phyloP scores from a whole-genome alignment of 306 rosid genomes.

The Acacia confusa region DNA sequence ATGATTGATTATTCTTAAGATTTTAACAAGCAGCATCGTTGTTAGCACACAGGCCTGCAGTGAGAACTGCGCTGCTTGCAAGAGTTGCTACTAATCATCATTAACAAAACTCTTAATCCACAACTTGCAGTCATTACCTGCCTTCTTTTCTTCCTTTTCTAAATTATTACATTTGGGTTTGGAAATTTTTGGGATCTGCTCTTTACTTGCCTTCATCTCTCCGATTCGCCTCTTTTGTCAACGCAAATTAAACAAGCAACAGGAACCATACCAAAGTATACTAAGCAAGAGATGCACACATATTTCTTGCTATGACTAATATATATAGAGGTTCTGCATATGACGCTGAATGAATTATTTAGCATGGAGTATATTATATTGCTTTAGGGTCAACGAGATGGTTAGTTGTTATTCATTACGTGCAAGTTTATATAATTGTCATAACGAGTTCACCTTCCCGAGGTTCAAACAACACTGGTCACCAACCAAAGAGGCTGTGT shows the following conservation, averaged over 20 bases:
- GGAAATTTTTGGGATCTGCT: not conserved
- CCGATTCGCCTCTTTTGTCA: not conserved
- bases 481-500: conserved; percentile 19
- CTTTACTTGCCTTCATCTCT: not conserved
- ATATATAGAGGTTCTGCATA: too few relatives aligned
- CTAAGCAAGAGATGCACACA: not conserved
- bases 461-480: conserved; percentile 23
- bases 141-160: not conserved
- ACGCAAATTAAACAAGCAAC: not conserved
- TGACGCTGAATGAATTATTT: too few relatives aligned
- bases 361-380: too few relatives aligned
- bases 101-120: not conserved
- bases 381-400: too few relatives aligned
- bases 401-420: not conserved
- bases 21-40: not conserved
- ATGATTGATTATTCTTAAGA: not conserved
- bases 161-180: not conserved
- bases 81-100: not conserved
- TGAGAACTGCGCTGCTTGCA: not conserved
- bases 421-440: conserved; percentile 30
- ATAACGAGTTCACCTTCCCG: conserved; percentile 21
- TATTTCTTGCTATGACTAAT: not conserved
- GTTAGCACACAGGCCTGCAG: not conserved
- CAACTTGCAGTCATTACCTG: not conserved
- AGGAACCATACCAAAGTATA: not conserved